Base-by-base conservation (phyloP, 148 eudicot genomes). In the Amaranthus hypochondriacus region DNA sequence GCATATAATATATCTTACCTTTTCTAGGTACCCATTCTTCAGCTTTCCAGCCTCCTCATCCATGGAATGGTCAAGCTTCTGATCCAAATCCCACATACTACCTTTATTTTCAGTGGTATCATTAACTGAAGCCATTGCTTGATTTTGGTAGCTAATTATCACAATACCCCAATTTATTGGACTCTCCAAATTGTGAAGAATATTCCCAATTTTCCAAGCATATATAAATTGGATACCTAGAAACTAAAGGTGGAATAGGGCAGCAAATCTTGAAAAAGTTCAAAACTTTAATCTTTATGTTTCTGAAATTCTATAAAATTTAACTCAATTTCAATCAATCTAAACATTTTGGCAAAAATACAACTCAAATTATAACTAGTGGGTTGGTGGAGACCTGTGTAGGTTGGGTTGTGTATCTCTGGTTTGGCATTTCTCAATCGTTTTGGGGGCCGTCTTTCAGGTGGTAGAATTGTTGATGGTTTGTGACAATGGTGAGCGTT, bases 11-110 rank as follows among this genome's bases (percentile, higher is more conserved):
- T 11, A 47, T 39, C n/a, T 83, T 72, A 87, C 99, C 96, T 95
- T 92, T 85, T 92, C 94, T 83, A 87, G 79, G 64, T 88, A 86
- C 80, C 85, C 89, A 74, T 80, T 90, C 79, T 75, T 88, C 62
- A 95, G 84, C 78, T 84, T 92, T 73, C 89, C 99, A 74, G 97
- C 96, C 76, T 92, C 98, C 81, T 90, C 96, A 80, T 92, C 98
- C 96, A 90, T 89, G 69, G 93, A 88, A 79, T 92, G 97, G 78
- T 92, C 97, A 77, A 96, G 90, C 85, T 83, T 92, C 81, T 89
- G 96, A 51, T 90, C 97, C 89, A 96, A 86, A 77, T 56, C 97
- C 97, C 97, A 96, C 92, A 92, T 90, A 78, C 94, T 81, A 9
- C 96, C 96, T 79, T 73, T 86, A 48, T 76, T 76, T 50, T 78